These are phyloP conservation scores for Boletus huronensis DNA, from an alignment of 768 basidiomycete species.

Conservation along the genomic window DNA sequence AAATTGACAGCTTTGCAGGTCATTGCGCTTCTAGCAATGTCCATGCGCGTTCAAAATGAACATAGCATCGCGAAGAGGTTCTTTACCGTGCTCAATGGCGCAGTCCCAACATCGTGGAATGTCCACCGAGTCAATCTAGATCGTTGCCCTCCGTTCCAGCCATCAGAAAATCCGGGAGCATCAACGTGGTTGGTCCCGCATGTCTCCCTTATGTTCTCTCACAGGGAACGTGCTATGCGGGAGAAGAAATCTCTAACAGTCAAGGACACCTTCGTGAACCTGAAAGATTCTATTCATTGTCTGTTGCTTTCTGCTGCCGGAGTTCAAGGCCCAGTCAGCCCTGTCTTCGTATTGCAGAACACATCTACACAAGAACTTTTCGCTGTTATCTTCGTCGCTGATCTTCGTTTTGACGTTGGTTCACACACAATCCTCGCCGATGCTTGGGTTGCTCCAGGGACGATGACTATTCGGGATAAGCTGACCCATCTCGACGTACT, in stretches of 20 bases:
- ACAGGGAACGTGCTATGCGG: constrained; percentile 25
- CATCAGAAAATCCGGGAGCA: constrained; percentile 6
- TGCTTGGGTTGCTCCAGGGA: constrained; percentile 43
- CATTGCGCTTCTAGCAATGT: constrained; percentile 13
- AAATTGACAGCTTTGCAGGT: constrained; percentile 14
- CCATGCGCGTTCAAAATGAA: constrained; percentile 17
- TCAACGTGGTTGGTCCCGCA: constrained; percentile 34
- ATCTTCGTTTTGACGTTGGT: constrained; percentile 44
- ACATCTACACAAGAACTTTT: constrained; percentile 20
- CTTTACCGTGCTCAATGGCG: constrained; percentile 20
- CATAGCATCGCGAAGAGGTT: constrained; percentile 25
- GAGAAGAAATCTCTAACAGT: background rate
- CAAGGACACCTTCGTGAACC: constrained; percentile 26
- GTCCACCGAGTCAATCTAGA: constrained; percentile 40
- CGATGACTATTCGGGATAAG: background rate
- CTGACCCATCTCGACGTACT: constrained; percentile 8
- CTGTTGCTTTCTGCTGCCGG: constrained; percentile 30
- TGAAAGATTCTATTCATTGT: constrained; percentile 33
- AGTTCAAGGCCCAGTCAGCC: constrained; percentile 10
- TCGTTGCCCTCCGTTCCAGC: constrained; percentile 32
- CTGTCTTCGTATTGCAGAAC: constrained; percentile 21
- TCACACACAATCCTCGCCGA: constrained; percentile 52
- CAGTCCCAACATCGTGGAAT: constrained; percentile 28
- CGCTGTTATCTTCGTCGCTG: constrained; percentile 45
- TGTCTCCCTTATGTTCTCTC: constrained; percentile 30